Evolutionary conservation across 257 asterid species (phyloP), one percentile per base, ranked within the genome.

Genomic region (Solanum okadae): DNA sequence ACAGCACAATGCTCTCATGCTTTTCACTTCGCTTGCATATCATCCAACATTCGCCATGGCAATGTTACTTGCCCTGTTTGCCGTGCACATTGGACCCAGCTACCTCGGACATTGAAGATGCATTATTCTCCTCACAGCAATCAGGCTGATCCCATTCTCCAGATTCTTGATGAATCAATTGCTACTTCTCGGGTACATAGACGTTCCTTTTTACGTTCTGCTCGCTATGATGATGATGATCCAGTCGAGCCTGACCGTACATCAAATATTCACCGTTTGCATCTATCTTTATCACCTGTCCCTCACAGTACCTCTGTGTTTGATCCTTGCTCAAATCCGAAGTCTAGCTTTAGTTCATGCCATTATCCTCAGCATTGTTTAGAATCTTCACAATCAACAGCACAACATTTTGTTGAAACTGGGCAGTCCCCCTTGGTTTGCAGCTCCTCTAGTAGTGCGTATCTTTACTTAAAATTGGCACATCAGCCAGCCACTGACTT

Each of bases 1-100:
- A 96, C 98, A 22, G 99, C 99, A 5, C 98, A 95, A 65, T 96
- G 99, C 91, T 91, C 96, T 82, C 99, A 96, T 82, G 93, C 98
- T 0, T 97, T 97, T 91, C 99, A 97, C 89, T 95, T 97, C 8
- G 92, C 93, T 44, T 97, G 99, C 96, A 97, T 97, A 70, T 94
- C 98, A n/a, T 97, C 99, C 40, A 95, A 97, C 25, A 96, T 95
- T 49, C 93, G 96, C 88, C 98, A 97, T 33, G 99, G 99, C 9
- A 95, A 98, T 78, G 93, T 95, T 68, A 95, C 98, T 33, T 97
- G 99, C 92, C 98, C 98, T 56, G 94, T 97, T 49, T 97, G 99
- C 91, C 98, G 99, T 12, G 96, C 99, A 8, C 94, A 91, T 31
- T 97, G 98, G 99, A 94, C 99, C 3, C 98, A 94, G 84, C 94